Base-by-base conservation (phyloP, 73 alveolate genomes). In the Stentor roeselii region DNA sequence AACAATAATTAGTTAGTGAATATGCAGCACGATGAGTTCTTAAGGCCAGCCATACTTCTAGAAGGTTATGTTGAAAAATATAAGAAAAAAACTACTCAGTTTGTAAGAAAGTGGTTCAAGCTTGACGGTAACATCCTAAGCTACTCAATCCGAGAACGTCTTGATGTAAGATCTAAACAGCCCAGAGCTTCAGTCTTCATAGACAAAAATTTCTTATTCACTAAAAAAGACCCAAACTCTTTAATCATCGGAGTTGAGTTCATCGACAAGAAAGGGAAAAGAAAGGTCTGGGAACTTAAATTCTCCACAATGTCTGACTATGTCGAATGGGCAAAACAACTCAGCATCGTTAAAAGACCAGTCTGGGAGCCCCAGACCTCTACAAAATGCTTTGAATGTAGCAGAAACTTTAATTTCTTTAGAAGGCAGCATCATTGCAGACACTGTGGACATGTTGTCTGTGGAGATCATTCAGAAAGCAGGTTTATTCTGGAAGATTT, bases 381-480 rank as follows among this genome's bases (percentile, higher is more conserved):
- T 50, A 11, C 21, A 50, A 67, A 67, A 67, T 67, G 80, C 34
- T n/a, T 21, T 1, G 37, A 21, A 21, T 67, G 80, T 40, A 34
- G 34, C 41, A 67, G 37, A 67, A 67, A 67, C n/a, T 67, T 67
- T 34, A 67, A n/a, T n/a, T 67, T 67, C 11, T 21, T 32, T 0
- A 67, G 41, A 67, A 67, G 80, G 34, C 80, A 32, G 1, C 80
- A 67, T 32, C 80, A 67, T 67, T 67, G 80, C 41, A 67, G 80
- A 2, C 14, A 21, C 34, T 67, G 80, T 2, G 80, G 80, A 67
- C 21, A 34, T 30, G n/a, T 32, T 67, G 37, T 67, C 15, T 67
- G 80, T 32, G 37, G 37, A 34, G 80, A 67, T 2, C 80, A 67
- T 32, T 21, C 41, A 21, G n/a, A 21, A 67, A 67, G 34, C 11